A percentile compares a stretch with the other conserved stretches of the same genome.
phyloP scores from a whole-genome alignment of 2,329 filamentous ascomycete species.

The Cordyceps tenuipes region DNA sequence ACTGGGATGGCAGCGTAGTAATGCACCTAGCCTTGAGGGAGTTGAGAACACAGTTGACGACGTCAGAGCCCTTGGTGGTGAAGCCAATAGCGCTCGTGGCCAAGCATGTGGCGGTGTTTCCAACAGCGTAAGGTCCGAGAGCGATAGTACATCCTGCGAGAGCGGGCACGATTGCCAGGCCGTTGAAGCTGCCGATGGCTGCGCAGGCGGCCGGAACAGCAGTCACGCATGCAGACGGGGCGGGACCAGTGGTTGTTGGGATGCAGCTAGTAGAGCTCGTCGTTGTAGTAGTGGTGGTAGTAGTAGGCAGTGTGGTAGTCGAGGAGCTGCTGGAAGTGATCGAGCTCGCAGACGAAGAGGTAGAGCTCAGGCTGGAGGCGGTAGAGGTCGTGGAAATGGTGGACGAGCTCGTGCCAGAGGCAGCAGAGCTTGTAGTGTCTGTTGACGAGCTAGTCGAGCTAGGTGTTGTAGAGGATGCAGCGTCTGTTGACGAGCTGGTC shows the following conservation, averaged over 20 bases:
- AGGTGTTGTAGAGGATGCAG: neutral
- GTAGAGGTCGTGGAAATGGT: no score
- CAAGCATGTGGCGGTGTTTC: neutral
- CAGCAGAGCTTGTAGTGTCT: neutral
- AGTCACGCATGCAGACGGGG: neutral
- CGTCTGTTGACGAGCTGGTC: neutral
- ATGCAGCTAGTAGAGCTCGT: neutral
- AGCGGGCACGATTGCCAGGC: neutral
- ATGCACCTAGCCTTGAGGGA: slow-evolving; percentile 8
- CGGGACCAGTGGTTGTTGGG: neutral
- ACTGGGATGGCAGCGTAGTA: neutral
- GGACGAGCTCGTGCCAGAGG: neutral
- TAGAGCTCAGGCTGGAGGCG: no score
- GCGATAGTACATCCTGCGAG: neutral
- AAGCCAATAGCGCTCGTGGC: neutral
- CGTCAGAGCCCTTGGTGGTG: neutral
- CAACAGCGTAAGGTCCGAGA: neutral
- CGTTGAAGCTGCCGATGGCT: neutral
- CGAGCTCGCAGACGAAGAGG: neutral
- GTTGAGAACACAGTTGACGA: neutral
- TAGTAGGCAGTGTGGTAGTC: neutral
- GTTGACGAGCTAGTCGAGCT: neutral
- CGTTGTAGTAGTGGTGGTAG: neutral
- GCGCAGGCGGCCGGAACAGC: neutral
- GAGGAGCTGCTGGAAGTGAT: neutral